phyloP scores from a whole-genome alignment of 2,329 filamentous ascomycete genomes.

The Capronia americana region DNA sequence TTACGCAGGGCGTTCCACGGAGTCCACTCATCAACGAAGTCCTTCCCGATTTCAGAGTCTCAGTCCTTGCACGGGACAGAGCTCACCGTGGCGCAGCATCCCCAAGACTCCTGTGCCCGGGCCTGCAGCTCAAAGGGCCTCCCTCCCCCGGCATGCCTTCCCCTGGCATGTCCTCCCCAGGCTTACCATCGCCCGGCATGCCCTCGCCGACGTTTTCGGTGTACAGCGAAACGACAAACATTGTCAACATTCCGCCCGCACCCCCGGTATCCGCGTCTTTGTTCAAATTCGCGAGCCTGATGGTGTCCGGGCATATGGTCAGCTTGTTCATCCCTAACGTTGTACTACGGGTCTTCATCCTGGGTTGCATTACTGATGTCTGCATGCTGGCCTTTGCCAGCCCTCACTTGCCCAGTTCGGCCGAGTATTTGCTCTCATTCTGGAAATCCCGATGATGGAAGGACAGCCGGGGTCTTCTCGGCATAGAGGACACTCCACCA shows the following conservation, averaged over 20 bases:
- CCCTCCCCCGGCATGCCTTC: constrained; percentile 23
- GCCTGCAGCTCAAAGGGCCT: constrained; percentile 11
- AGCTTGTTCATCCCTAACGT: constrained; percentile 34
- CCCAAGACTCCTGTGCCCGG: constrained; percentile 10
- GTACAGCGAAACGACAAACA: constrained; percentile 29
- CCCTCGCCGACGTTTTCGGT: constrained; percentile 32
- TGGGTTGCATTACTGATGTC: constrained; percentile 36
- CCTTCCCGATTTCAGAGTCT: constrained; percentile 17
- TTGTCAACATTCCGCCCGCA: constrained; percentile 31
- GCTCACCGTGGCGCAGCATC: background rate
- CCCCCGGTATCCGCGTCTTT: constrained; percentile 30
- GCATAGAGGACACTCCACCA: background rate
- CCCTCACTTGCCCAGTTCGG: constrained; percentile 33
- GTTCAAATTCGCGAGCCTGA: constrained; percentile 30
- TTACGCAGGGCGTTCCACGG: constrained; percentile 14
- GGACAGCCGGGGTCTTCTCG: background rate
- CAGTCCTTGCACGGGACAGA: background rate
- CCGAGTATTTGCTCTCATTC: constrained; percentile 30
- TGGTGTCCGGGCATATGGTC: constrained; percentile 34
- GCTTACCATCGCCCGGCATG: constrained; percentile 30
- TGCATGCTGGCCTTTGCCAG: constrained; percentile 35
- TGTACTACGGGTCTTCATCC: constrained; percentile 31
- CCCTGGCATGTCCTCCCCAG: constrained; percentile 24
- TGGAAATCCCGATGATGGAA: constrained; percentile 21
- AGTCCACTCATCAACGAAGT: constrained; percentile 34